phyloP scores from a whole-genome alignment of 2,329 filamentous ascomycete species.

The Fusarium camptoceras region DNA sequence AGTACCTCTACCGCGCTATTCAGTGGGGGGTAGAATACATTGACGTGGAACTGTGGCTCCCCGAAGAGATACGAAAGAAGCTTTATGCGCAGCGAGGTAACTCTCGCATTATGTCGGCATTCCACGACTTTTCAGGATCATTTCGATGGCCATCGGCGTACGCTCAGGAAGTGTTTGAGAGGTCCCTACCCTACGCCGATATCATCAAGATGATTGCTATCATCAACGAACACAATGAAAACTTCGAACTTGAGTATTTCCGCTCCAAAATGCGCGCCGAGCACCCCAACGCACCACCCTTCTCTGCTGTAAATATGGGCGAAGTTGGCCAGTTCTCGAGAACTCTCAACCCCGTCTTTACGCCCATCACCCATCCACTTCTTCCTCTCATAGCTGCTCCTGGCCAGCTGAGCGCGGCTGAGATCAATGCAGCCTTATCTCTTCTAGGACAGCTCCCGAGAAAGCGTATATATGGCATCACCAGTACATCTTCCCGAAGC shows the following conservation, averaged over 20 bases:
- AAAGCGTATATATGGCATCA: constrained; percentile 84
- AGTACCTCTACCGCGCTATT: constrained; percentile 84
- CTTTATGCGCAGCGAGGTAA: constrained; percentile 78
- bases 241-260: constrained; percentile 92
- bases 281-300: constrained; percentile 75
- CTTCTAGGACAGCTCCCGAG: constrained; percentile 84
- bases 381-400: constrained; percentile 87
- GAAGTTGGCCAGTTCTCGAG: constrained; percentile 86
- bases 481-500: constrained; percentile 71
- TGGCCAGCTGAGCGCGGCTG: constrained; percentile 85
- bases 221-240: constrained; percentile 83
- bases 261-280: constrained; percentile 78
- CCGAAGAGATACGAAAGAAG: constrained; percentile 76
- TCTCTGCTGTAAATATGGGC: constrained; percentile 90
- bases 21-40: constrained; percentile 93
- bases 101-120: constrained; percentile 90
- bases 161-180: constrained; percentile 77
- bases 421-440: constrained; percentile 83
- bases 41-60: constrained; percentile 89
- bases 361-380: constrained; percentile 86
- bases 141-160: constrained; percentile 85
- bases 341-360: constrained; percentile 86
- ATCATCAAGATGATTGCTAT: constrained; percentile 93
- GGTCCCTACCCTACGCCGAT: constrained; percentile 80
- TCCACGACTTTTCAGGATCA: constrained; percentile 86